phyloP scores from a whole-genome alignment of 345 rosid genomes.

The Draba incana region DNA sequence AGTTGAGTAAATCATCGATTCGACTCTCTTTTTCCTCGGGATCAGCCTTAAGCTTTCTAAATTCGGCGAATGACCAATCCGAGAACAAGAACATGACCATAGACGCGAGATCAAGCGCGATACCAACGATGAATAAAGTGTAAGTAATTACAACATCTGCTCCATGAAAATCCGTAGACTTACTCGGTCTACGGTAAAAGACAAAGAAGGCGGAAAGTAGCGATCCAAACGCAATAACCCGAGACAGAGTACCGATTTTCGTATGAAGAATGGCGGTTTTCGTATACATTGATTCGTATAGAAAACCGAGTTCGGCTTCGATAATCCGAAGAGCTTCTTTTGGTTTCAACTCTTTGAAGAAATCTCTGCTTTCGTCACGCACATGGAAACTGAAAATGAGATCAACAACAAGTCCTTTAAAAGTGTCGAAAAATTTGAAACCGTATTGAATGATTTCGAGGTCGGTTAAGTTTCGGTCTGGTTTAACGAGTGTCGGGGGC shows the following conservation, averaged over 20 bases:
- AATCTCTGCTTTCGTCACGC: conserved; percentile 51
- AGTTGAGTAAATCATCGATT: conserved; percentile 8
- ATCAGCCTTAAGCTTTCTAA: conserved; percentile 16
- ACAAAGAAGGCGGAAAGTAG: conserved; percentile 43
- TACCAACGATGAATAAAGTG: conserved; percentile 51
- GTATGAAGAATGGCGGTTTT: conserved; percentile 57
- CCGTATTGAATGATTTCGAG: conserved; percentile 48
- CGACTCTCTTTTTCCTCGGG: background rate
- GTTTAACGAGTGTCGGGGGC: background rate
- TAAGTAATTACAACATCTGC: conserved; percentile 59
- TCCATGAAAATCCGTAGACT: conserved; percentile 24
- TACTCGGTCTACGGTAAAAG: conserved; percentile 44
- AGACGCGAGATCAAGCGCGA: conserved; percentile 51
- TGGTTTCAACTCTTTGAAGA: conserved; percentile 37
- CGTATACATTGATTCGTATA: conserved; percentile 64
- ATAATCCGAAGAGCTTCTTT: conserved; percentile 56
- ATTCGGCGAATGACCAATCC: conserved; percentile 53
- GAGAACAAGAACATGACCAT: conserved; percentile 55
- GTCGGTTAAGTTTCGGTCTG: background rate
- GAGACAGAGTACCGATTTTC: conserved; percentile 30
- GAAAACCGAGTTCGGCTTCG: conserved; percentile 64
- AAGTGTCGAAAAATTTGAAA: conserved; percentile 43
- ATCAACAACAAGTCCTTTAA: conserved; percentile 65
- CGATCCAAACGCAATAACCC: conserved; percentile 37
- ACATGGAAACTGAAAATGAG: conserved; percentile 57